Evolutionary conservation across 768 basidiomycete genomes (phyloP), one percentile per base, ranked within the genome.

Genomic region (Sistotremastrum suecicum): DNA sequence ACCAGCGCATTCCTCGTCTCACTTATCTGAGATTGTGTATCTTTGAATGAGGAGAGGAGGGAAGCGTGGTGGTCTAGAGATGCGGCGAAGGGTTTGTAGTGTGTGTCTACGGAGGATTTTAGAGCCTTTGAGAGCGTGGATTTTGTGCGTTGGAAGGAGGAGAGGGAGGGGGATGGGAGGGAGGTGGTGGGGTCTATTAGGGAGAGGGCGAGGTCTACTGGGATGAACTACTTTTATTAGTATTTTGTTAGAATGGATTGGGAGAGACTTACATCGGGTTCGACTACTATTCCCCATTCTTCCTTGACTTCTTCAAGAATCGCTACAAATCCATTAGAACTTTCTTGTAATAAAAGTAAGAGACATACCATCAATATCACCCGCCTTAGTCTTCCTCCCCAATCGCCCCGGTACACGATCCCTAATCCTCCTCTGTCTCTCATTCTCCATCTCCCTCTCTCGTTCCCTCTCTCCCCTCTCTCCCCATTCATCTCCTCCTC

Each of bases 41-140:
- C 70, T 9, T 68, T 66, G 3, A 99, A 71, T 47, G 87, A 81
- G 40, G 64, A 73, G 37, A 91, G 55, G 8, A 97, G 69, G 2
- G 79, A 73, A 2, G 86, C 75, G 59, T 98, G 95, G 52, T 89
- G 88, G 0, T 92, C 89, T 28, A 98, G 67, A 0, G 91, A 82
- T n/a, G 89, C 80, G 38, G 89, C 90, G 60, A 97, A 98, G 2
- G 91, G 80, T 62, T 94, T 82, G 59, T 92, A 95, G 56, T 97
- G 83, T 54, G 87, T 82, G 54, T 91, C 86, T 28, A 94, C 85
- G 2, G 90, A 89, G 42, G 86, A 84, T 59, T 85, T 84, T 31
- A 94, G 65, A 11, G 87, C 83, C 46, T 70, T 73, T 31, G 85
- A 83, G 11, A 94, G 68, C 70, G 83, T 74, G 5, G 71, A 64